A percentile compares a stretch with the other conserved stretches of the same genome.
These are phyloP conservation scores for Coniochaeta sp. DNA, from an alignment of 2,329 filamentous ascomycete genomes.

Conservation along the genomic window DNA sequence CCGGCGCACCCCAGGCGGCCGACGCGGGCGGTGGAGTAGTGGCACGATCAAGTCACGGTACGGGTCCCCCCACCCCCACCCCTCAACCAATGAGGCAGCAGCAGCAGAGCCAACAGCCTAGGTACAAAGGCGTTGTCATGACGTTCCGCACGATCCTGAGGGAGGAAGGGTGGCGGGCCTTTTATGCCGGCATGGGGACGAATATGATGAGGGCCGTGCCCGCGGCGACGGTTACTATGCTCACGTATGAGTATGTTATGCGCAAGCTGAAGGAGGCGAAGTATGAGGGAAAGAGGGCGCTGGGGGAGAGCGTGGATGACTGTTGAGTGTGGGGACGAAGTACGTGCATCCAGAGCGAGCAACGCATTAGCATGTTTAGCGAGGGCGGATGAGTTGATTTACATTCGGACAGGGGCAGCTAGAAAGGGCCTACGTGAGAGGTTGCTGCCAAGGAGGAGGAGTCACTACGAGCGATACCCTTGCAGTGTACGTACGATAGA, in stretches of 20 bases:
- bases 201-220: slow-evolving; percentile 96
- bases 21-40: slow-evolving; percentile 14
- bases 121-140: slow-evolving; percentile 72
- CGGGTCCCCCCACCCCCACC: neutral
- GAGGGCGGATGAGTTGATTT: too few relatives aligned
- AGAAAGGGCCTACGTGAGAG: too few relatives aligned
- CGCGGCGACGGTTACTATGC: slow-evolving; percentile 92
- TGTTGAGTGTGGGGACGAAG: neutral
- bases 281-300: slow-evolving; percentile 28
- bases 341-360: neutral
- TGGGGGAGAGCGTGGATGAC: slow-evolving; percentile 7
- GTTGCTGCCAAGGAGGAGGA: too few relatives aligned
- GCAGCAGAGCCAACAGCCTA: slow-evolving; percentile 29
- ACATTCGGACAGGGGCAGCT: too few relatives aligned
- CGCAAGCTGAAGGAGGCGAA: slow-evolving; percentile 39
- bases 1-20: slow-evolving; percentile 36
- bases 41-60: slow-evolving; percentile 11
- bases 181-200: slow-evolving; percentile 94
- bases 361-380: neutral
- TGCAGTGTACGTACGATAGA: too few relatives aligned
- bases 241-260: slow-evolving; percentile 84
- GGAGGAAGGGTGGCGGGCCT: slow-evolving; percentile 93
- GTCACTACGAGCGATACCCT: too few relatives aligned
- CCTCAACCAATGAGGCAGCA: slow-evolving; percentile 3
- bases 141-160: slow-evolving; percentile 78